Conservation (phyloP, 2,329 filamentous ascomycete species). For the Sporothrix luriei region DNA sequence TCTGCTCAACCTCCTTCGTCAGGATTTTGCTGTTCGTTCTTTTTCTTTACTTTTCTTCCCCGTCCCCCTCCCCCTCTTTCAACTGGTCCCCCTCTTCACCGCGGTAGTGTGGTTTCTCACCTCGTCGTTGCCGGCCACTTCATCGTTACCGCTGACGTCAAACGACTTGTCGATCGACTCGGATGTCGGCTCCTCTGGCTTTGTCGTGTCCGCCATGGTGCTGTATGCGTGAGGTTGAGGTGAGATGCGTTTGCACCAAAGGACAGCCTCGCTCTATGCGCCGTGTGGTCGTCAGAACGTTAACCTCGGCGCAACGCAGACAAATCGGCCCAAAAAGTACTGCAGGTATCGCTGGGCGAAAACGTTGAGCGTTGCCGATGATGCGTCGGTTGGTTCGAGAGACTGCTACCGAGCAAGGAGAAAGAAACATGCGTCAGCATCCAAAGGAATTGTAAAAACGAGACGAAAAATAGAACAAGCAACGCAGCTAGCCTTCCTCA, state of each 20-base stretch:
- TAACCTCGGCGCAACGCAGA: background rate
- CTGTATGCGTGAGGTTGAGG: background rate
- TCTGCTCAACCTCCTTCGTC: slow-evolving; percentile 45
- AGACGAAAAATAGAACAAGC: background rate
- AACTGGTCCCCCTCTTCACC: slow-evolving; percentile 33
- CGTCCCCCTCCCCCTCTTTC: background rate
- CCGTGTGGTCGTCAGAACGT: background rate
- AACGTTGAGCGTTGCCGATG: background rate
- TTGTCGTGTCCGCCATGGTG: slow-evolving; percentile 40
- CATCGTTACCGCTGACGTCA: slow-evolving; percentile 51
- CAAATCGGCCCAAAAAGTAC: background rate
- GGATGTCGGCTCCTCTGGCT: slow-evolving; percentile 40
- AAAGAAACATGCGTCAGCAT: slow-evolving; percentile 3
- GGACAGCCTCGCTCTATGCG: background rate
- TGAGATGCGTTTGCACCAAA: background rate
- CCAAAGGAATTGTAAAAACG: background rate
- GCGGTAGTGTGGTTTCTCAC: slow-evolving; percentile 43
- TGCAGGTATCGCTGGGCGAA: background rate
- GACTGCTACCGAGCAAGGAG: background rate
- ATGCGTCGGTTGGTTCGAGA: background rate
- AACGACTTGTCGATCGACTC: slow-evolving; percentile 44
- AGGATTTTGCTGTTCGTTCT: slow-evolving; percentile 33
- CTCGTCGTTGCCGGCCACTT: slow-evolving; percentile 48
- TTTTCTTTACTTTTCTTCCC: slow-evolving; percentile 13
- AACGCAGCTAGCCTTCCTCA: background rate